Conservation (phyloP, 228 moss, liverwort and hornwort species). For the Sphagnum fallax region DNA sequence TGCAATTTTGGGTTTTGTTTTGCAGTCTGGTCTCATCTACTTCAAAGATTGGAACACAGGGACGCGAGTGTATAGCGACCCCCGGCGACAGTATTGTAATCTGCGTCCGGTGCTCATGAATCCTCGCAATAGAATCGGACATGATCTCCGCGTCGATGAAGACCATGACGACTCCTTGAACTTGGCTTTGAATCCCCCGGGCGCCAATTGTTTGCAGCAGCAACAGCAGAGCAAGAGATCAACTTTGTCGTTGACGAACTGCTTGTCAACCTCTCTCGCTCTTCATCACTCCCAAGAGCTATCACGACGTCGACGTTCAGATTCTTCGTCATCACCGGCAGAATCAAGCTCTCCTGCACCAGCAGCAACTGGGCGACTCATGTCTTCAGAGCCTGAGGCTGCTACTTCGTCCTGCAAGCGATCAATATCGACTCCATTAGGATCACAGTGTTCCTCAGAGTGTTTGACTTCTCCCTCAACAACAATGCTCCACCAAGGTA, state of each 20-base stretch:
- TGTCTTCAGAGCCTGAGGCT: too few relatives aligned
- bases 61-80: slow-evolving; percentile 58
- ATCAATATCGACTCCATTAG: slow-evolving; percentile 27
- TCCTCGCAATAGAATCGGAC: too few relatives aligned
- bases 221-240: too few relatives aligned
- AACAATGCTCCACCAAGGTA: slow-evolving; percentile 74
- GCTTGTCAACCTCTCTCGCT: slow-evolving; percentile 13
- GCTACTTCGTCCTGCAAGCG: slow-evolving; percentile 3
- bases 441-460: slow-evolving; percentile 47
- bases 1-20: neutral
- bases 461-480: slow-evolving; percentile 51
- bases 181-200: slow-evolving; percentile 36
- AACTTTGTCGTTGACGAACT: neutral
- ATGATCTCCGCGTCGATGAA: neutral
- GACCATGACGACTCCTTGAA: slow-evolving; percentile 34
- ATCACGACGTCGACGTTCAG: too few relatives aligned
- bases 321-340: too few relatives aligned
- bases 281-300: neutral
- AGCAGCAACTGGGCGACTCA: too few relatives aligned
- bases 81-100: slow-evolving; percentile 19
- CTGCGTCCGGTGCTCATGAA: too few relatives aligned
- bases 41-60: slow-evolving; percentile 70
- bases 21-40: slow-evolving; percentile 61
- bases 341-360: too few relatives aligned
- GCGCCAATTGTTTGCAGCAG: neutral